Base-by-base conservation (phyloP, 1,139 yeast species). In the Geotrichum siamense region DNA sequence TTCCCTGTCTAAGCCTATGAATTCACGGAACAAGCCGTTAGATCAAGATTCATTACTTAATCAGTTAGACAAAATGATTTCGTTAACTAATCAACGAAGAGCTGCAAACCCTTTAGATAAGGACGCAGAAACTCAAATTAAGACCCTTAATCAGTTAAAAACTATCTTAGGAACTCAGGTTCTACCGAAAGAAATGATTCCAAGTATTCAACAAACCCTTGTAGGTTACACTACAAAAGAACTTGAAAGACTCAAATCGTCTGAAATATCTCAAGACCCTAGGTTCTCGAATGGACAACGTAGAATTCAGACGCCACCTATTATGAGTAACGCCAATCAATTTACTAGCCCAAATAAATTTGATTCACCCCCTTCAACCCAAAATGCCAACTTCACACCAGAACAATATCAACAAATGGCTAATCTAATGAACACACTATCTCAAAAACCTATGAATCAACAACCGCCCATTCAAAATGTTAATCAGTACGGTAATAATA, bases 171-270 rank as follows among this genome's bases (percentile, higher is more conserved):
- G 62, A 10, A 57, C 60, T 2, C 56, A 55, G 35, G 54, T 62
- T 21, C 56, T 72, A 30, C 67, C 75, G 2, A 59, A 64, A 2
- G 58, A 60, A 12, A 63, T 64, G 9, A 55, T 74, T 34, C 63
- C 62, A 5, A 62, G 61, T 31, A 69, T 72, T 3, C 72, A 71
- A 48, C 52, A 56, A 22, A 75, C 73, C 52, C 55, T 74, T 41
- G 69, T 56, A 8, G 55, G 55, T 6, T 57, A 58, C 38, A 53
- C 60, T 5, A 53, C 55, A 20, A 57, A 59, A 45, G 64, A 60
- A 35, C 46, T 49, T 20, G 59, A 57, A 20, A 48, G 57, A 21
- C 37, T 56, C 21, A 48, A 44, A 30, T 29, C 26, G 3, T 28
- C 38, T 20, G 39, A 31, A n/a, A 23, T 35, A 32, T 26, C 16